Conservation (phyloP, 2,329 filamentous ascomycete species). For the Alternaria ethzedia region DNA sequence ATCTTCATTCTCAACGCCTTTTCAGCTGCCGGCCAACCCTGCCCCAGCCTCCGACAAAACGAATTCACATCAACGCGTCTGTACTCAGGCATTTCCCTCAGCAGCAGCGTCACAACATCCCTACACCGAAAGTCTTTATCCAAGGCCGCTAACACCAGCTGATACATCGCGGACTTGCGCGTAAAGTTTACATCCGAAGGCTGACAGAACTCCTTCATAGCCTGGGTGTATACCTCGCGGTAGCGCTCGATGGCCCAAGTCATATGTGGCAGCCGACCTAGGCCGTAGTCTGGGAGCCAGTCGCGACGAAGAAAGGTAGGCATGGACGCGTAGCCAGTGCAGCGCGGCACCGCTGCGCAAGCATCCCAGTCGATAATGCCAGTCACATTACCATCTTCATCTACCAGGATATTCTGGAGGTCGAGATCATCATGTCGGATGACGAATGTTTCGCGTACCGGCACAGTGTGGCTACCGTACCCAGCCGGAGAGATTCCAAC, state of each 20-base stretch:
- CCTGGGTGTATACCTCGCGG: slow-evolving; percentile 18
- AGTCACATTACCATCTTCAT: slow-evolving; percentile 21
- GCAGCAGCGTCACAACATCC: slow-evolving; percentile 3
- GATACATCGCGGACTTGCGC: slow-evolving; percentile 16
- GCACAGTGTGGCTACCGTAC: background rate
- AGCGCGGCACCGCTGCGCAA: slow-evolving; percentile 17
- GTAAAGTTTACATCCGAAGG: slow-evolving; percentile 17
- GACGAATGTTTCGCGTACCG: slow-evolving; percentile 20
- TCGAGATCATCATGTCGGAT: slow-evolving; percentile 32
- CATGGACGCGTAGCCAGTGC: slow-evolving; percentile 16
- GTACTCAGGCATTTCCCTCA: slow-evolving; percentile 9
- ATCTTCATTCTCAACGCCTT: slow-evolving; percentile 6
- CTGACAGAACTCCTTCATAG: slow-evolving; percentile 9
- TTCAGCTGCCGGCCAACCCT: slow-evolving; percentile 11
- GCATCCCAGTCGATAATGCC: slow-evolving; percentile 33
- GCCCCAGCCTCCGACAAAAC: background rate
- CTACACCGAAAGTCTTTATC: background rate
- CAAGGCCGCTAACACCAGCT: slow-evolving; percentile 2
- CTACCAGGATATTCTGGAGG: slow-evolving; percentile 32
- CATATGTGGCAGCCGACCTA: background rate
- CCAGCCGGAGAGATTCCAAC: background rate
- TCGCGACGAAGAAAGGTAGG: slow-evolving; percentile 19
- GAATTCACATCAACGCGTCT: background rate
- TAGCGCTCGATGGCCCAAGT: slow-evolving; percentile 13
- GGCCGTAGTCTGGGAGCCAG: slow-evolving; percentile 4